Conservation (phyloP, 495 filamentous ascomycete species). For the Geopyxis carbonaria region DNA sequence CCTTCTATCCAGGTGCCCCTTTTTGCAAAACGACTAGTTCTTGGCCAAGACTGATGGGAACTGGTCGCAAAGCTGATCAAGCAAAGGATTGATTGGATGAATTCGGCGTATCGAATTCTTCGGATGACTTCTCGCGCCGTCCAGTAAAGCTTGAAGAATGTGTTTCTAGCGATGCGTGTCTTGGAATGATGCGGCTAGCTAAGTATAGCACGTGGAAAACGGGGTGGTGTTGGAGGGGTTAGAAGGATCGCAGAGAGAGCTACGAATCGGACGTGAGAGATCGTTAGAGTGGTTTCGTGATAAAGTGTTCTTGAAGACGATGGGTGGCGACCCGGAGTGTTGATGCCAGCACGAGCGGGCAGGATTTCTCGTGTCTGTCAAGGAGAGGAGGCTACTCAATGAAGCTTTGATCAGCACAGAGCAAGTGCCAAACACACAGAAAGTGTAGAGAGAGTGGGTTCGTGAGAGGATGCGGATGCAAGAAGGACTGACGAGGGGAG, state of each 20-base stretch:
- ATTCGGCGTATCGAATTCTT: too few species aligned
- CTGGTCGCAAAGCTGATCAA: too few species aligned
- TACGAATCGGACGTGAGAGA: constrained; percentile 21
- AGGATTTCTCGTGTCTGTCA: constrained; percentile 12
- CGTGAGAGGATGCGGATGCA: constrained; percentile 10
- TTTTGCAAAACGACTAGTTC: too few species aligned
- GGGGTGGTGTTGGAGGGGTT: constrained; percentile 20
- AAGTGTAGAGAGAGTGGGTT: constrained; percentile 20
- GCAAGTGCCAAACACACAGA: too few species aligned
- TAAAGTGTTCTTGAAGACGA: constrained; percentile 7
- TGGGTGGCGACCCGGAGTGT: constrained; percentile 18
- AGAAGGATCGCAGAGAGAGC: constrained; percentile 21
- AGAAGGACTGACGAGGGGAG: constrained; percentile 14
- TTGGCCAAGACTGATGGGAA: too few species aligned
- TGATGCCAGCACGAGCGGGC: constrained; percentile 18
- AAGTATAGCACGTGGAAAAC: constrained; percentile 21
- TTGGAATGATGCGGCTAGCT: too few species aligned
- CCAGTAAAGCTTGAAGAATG: too few species aligned
- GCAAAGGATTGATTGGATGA: too few species aligned
- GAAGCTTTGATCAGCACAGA: constrained; percentile 15
- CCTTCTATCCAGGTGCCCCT: too few species aligned
- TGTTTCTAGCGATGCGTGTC: too few species aligned
- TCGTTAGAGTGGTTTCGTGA: constrained; percentile 18
- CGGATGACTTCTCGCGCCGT: too few species aligned
- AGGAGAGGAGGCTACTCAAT: constrained; percentile 23